These are phyloP conservation scores for Aspergillus pseudoviridinutans DNA, from an alignment of 2,329 filamentous ascomycete genomes.

Conservation along the genomic window DNA sequence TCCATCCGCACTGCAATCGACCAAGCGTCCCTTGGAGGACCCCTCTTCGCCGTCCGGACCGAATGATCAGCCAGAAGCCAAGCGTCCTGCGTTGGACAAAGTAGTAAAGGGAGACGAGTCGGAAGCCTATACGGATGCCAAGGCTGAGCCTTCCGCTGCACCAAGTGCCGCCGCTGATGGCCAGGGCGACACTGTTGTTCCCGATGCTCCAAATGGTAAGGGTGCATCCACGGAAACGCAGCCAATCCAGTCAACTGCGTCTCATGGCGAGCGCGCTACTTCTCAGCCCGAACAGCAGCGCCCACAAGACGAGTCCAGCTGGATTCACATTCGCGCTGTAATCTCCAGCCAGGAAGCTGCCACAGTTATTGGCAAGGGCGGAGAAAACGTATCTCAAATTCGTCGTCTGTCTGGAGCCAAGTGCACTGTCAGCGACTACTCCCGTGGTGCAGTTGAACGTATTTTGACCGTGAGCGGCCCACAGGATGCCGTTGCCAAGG, in stretches of 20 bases:
- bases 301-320: conserved; percentile 83
- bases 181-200: conserved; percentile 66
- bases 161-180: conserved; percentile 22
- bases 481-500: conserved; percentile 95
- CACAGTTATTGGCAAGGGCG: conserved; percentile 96
- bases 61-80: conserved; percentile 92
- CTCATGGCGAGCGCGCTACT: conserved; percentile 49
- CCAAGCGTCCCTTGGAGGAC: conserved; percentile 93
- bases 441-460: conserved; percentile 92
- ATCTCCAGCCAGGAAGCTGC: conserved; percentile 97
- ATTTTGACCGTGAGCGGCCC: conserved; percentile 96
- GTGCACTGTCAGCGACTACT: conserved; percentile 98
- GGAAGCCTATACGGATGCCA: conserved; percentile 27
- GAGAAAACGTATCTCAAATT: conserved; percentile 97
- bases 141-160: conserved; percentile 16
- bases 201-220: conserved; percentile 59
- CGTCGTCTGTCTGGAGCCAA: conserved; percentile 92
- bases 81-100: conserved; percentile 94
- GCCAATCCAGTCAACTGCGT: conserved; percentile 55
- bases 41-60: conserved; percentile 89
- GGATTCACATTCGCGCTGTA: conserved; percentile 95
- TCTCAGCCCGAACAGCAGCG: conserved; percentile 40
- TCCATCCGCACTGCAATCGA: conserved; percentile 46
- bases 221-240: conserved; percentile 50
- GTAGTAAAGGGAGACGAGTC: conserved; percentile 62